Base-by-base conservation (phyloP, 352 stramenopile genomes). In the Nothophytophthora sp. region DNA sequence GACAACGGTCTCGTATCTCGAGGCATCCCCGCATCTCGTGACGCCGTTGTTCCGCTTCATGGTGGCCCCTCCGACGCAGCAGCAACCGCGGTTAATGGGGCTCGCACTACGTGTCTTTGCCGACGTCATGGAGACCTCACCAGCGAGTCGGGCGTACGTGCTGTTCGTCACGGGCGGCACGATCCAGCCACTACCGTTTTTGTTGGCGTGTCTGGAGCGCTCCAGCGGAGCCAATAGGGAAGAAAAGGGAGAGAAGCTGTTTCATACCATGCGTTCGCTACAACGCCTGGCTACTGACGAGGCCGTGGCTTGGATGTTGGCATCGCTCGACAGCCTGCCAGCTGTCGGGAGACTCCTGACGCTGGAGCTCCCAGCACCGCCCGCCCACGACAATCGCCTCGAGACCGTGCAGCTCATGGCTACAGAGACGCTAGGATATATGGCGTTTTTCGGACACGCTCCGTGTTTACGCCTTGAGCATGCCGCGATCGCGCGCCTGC, bases 241-340 rank as follows among this genome's bases (percentile, higher is more conserved):
- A 9, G 59, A 63, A n/a, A 49, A 33, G 15, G 50, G 52, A 8
- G 65, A 70, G 30, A 70, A 67, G 39, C 23, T 88, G 5, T 50
- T 70, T 22, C 76, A 73, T 19, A 55, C 73, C 0, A 77, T 88
- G 56, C 70, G 70, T 18, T 58, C 60, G 2, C 58, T 90, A 5
- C 61, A 81, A 39, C 83, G 74, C 29, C 55, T 90, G 16, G 82
- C 78, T 9, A 85, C 63, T 19, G 76, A 90, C n/a, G 43, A 73
- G 9, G 49, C 73, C 46, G 68, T 76, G 4, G 73, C 79, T 0
- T 34, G 53, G 2, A 38, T 35, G 0, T 54, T 90, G 18, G 49
- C 76, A 10, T 13, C 41, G 4, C 40, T 83, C 6, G 45, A 37
- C 1, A 49, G 50, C 20, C 22, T 90, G 7, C n/a, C 55, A 23